A percentile compares a stretch with the other conserved stretches of the same genome.
phyloP scores from a whole-genome alignment of 345 rosid species.

The rapeseed (Brassica napus) region DNA sequence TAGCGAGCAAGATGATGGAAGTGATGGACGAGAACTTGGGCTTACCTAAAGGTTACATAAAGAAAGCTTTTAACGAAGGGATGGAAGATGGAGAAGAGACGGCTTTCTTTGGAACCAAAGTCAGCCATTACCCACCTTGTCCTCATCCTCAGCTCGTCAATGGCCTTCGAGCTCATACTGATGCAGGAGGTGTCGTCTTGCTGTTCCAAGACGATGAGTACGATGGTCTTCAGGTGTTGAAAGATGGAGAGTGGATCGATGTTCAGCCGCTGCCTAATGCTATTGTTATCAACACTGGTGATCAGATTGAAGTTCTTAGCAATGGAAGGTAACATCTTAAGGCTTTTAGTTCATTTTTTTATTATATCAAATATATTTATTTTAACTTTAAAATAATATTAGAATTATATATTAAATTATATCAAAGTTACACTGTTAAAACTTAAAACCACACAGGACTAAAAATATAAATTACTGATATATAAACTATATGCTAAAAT shows the following conservation, averaged over 20 bases:
- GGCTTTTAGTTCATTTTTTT: not conserved
- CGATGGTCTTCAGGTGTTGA: conserved; percentile 82
- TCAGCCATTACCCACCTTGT: conserved; percentile 95
- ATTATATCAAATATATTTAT: not conserved
- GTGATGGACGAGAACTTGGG: conserved; percentile 88
- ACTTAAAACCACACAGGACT: not conserved
- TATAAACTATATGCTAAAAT: not conserved
- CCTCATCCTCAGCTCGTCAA: conserved; percentile 66
- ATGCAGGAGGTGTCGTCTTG: conserved; percentile 91
- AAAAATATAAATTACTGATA: not conserved
- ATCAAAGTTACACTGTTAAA: no score
- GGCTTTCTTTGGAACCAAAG: conserved; percentile 81
- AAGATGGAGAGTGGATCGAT: conserved; percentile 81
- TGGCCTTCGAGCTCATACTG: conserved; percentile 91
- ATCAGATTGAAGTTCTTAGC: conserved; percentile 89
- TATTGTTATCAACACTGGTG: conserved; percentile 87
- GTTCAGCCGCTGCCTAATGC: conserved; percentile 73
- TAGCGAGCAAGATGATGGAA: conserved; percentile 73
- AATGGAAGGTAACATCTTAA: conserved; percentile 51
- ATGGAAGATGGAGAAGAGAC: conserved; percentile 45
- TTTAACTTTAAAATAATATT: no score
- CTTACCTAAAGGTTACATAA: conserved; percentile 62
- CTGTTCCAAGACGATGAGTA: conserved; percentile 82
- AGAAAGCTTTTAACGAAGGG: conserved; percentile 60
- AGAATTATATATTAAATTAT: no score